phyloP scores from a whole-genome alignment of 129 eudicot genomes.

The Pulicaria dysenterica region DNA sequence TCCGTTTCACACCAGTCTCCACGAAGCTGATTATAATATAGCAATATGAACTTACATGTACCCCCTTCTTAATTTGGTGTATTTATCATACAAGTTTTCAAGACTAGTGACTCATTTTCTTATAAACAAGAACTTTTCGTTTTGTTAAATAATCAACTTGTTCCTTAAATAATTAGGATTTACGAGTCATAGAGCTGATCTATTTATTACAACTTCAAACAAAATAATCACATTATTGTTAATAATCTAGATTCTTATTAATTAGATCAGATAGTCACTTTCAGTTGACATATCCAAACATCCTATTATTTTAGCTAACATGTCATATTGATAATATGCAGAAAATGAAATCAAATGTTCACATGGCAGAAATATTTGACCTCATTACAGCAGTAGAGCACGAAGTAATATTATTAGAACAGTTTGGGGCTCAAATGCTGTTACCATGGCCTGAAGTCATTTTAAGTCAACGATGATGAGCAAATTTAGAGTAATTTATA shows the following conservation, averaged over 20 bases:
- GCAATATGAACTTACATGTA: neutral
- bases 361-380: constrained; percentile 5
- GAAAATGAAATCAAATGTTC: constrained; percentile 2
- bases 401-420: neutral
- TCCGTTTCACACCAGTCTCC: no score
- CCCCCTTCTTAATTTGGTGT: neutral
- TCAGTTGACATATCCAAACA: neutral
- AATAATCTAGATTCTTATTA: neutral
- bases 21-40: neutral
- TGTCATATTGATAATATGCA: constrained; percentile 4
- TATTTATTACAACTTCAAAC: neutral
- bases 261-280: neutral
- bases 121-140: neutral
- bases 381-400: neutral
- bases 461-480: neutral
- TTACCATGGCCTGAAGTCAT: constrained; percentile 17
- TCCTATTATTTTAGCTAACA: neutral
- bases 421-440: constrained; percentile 2
- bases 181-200: neutral
- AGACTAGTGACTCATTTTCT: neutral
- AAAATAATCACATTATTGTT: neutral
- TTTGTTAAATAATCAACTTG: neutral
- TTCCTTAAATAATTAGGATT: neutral
- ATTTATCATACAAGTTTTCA: neutral
- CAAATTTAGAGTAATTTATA: neutral